These are phyloP conservation scores for Cladosporium sp. DNA, from an alignment of 2,329 filamentous ascomycete genomes.

Conservation along the genomic window DNA sequence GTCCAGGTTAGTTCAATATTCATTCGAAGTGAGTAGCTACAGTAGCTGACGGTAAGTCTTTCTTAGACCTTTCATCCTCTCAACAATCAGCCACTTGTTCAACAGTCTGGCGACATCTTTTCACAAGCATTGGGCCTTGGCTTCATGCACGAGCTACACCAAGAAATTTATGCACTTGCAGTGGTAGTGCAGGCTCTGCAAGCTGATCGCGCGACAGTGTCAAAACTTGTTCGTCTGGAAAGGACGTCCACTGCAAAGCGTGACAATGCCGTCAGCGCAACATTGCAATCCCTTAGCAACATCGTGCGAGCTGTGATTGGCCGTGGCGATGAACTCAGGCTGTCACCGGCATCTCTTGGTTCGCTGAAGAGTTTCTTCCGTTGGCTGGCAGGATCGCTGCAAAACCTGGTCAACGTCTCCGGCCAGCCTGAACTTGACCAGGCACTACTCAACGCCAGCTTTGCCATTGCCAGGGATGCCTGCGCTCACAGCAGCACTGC, in stretches of 20 bases:
- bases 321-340: not conserved
- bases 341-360: not conserved
- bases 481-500: not conserved
- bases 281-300: slow-evolving; percentile 8
- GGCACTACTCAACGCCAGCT: slow-evolving; percentile 19
- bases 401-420: slow-evolving; percentile 8
- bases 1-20: slow-evolving; percentile 37
- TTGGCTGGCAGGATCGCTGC: slow-evolving; percentile 17
- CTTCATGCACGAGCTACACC: slow-evolving; percentile 26
- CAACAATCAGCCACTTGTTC: slow-evolving; percentile 46
- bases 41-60: slow-evolving; percentile 38
- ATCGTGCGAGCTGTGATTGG: slow-evolving; percentile 11
- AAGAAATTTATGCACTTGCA: slow-evolving; percentile 17
- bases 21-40: slow-evolving; percentile 32
- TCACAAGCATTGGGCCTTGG: slow-evolving; percentile 25
- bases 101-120: slow-evolving; percentile 25
- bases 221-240: slow-evolving; percentile 12
- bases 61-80: slow-evolving; percentile 47
- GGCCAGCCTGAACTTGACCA: slow-evolving; percentile 13
- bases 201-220: slow-evolving; percentile 21
- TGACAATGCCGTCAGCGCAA: slow-evolving; percentile 10
- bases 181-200: slow-evolving; percentile 22
- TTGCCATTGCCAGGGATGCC: slow-evolving; percentile 9
- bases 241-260: slow-evolving; percentile 9
- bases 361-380: slow-evolving; percentile 15